phyloP scores from a whole-genome alignment of 306 rosid species.

The Cucumis melo region DNA sequence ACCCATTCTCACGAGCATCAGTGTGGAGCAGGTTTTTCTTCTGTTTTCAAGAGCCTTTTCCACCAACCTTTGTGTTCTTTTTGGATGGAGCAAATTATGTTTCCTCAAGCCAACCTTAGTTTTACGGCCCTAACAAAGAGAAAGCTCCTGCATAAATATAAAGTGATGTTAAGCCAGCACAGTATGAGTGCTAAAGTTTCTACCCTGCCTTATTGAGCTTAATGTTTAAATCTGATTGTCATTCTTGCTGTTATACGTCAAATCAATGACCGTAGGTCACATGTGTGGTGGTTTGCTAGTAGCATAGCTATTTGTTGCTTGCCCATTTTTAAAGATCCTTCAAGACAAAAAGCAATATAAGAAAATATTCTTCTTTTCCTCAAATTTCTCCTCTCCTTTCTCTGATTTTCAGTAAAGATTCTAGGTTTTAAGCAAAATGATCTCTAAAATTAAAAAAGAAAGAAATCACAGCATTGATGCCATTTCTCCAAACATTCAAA shows the following conservation, averaged over 20 bases:
- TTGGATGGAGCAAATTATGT: too few species aligned
- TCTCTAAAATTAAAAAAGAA: background rate
- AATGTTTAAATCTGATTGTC: background rate
- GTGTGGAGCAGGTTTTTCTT: slow-evolving; percentile 74
- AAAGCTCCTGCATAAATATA: background rate
- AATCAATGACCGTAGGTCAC: background rate
- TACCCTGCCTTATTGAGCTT: background rate
- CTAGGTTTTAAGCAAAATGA: background rate
- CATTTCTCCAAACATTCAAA: background rate
- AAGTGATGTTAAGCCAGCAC: background rate
- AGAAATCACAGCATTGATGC: background rate
- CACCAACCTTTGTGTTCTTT: slow-evolving; percentile 76
- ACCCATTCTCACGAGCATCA: slow-evolving; percentile 59
- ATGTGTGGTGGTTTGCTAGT: background rate
- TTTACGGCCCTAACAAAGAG: slow-evolving; percentile 46
- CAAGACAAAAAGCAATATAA: background rate
- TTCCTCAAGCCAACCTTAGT: slow-evolving; percentile 55
- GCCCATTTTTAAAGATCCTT: background rate
- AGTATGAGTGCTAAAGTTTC: background rate
- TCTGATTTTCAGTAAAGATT: background rate
- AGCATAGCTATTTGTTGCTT: background rate
- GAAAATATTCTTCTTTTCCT: background rate
- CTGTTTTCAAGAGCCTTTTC: slow-evolving; percentile 63
- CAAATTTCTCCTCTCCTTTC: background rate
- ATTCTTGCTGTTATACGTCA: background rate